phyloP scores from a whole-genome alignment of 1,139 yeast genomes.

The Zhuliangozyma blackwelliae region DNA sequence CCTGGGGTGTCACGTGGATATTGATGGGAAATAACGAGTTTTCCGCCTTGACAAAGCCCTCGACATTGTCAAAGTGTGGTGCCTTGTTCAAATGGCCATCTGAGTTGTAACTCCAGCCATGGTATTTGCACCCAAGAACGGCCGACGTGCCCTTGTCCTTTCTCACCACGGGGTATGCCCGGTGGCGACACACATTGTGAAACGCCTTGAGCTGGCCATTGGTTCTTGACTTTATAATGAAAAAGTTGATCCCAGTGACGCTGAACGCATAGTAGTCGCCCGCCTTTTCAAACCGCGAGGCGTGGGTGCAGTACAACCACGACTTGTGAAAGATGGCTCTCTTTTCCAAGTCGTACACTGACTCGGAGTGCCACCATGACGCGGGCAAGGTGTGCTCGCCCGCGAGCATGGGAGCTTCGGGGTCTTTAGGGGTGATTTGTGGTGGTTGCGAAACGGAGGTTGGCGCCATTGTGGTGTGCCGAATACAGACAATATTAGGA shows the following conservation, averaged over 20 bases:
- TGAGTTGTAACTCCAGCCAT: slow-evolving; percentile 63
- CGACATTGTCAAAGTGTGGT: slow-evolving; percentile 56
- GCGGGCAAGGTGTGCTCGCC: slow-evolving; percentile 62
- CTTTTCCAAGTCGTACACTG: slow-evolving; percentile 53
- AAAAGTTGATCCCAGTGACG: slow-evolving; percentile 51
- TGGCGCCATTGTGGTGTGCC: no score
- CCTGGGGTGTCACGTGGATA: slow-evolving; percentile 52
- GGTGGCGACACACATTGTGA: slow-evolving; percentile 62
- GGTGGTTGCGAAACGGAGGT: no score
- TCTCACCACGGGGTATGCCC: slow-evolving; percentile 58
- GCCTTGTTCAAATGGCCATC: slow-evolving; percentile 57
- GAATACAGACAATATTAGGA: no score
- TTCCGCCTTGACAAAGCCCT: slow-evolving; percentile 53
- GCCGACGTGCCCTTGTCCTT: slow-evolving; percentile 56
- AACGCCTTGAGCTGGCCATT: slow-evolving; percentile 52
- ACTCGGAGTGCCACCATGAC: slow-evolving; percentile 61
- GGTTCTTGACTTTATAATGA: slow-evolving; percentile 48
- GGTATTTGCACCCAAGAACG: slow-evolving; percentile 56
- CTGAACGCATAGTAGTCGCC: slow-evolving; percentile 53
- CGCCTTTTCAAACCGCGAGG: slow-evolving; percentile 47
- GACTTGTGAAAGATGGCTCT: slow-evolving; percentile 52
- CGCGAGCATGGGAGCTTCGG: slow-evolving; percentile 23
- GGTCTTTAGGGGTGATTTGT: background rate
- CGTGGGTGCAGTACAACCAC: slow-evolving; percentile 52
- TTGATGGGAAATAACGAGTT: slow-evolving; percentile 53